Base-by-base conservation (phyloP, 306 rosid species). In the Elaeagnus macrophylla region DNA sequence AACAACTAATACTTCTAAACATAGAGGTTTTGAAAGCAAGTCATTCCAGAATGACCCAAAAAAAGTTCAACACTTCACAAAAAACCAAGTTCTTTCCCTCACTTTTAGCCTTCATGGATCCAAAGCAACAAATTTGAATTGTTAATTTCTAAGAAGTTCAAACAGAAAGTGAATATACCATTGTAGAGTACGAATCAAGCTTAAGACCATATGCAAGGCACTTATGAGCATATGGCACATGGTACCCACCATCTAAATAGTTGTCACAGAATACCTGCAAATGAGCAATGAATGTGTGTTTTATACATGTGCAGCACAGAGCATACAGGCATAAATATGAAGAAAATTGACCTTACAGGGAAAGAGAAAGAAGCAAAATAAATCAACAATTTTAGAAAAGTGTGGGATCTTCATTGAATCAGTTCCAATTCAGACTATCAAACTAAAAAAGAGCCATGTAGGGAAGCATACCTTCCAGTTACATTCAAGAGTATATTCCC, bases 221-320 rank as follows among this genome's bases (percentile, higher is more conserved):
- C 74, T 86, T 86, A 74, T 90, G 97, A 1, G 88, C 97, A 74
- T 77, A 83, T 12, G 97, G 90, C 20, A 86, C 97, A 38, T 90
- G 97, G 68, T 90, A 90, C 58, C 97, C 97, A 20, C 97, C 97
- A 62, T 90, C 97, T 51, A 90, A 74, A 75, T 83, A 90, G 89
- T 90, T 90, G 78, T 90, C 95, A 70, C 95, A 90, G 64, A 86
- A 86, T 44, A 90, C 94, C 97, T 90, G 70, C 69, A 74, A 60
- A 51, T 68, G 25, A 37, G 7, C 32, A 25, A 25, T 25, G 32
- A 25, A 25, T 25, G 32, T 25, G 32, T 25, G 32, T 25, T 25
- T 25, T 25, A 25, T 1, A 25, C 32, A 25, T 5, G 4, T 25
- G 32, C 32, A 25, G 4, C 32, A 25, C 32, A 25, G 4, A 25